Conservation (phyloP, 1,139 yeast species). For the Pichia sp. region DNA sequence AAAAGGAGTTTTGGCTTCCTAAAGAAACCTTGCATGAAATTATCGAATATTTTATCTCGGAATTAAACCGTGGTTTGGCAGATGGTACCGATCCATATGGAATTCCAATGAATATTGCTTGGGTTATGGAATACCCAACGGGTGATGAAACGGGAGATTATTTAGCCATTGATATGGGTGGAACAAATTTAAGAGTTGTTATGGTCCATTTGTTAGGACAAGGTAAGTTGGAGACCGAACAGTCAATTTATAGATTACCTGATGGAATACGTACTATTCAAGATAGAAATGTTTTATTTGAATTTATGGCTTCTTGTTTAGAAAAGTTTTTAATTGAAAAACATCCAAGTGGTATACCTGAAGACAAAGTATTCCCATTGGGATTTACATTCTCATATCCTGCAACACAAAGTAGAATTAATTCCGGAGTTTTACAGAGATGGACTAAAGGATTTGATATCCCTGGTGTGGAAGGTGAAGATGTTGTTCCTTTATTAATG, state of each 20-base stretch:
- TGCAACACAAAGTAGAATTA: constrained; percentile 77
- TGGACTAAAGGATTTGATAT: constrained; percentile 99
- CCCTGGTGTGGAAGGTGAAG: constrained; percentile 88
- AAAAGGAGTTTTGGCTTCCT: constrained; percentile 23
- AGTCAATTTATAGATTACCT: constrained; percentile 78
- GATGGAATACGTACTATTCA: constrained; percentile 69
- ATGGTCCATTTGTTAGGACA: constrained; percentile 78
- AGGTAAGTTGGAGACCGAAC: constrained; percentile 75
- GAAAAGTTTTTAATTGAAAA: constrained; percentile 54
- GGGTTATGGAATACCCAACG: constrained; percentile 85
- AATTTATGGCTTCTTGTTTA: constrained; percentile 81
- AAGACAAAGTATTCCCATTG: constrained; percentile 51
- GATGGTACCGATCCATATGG: constrained; percentile 29
- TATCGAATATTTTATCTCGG: constrained; percentile 26
- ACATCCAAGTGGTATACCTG: constrained; percentile 57
- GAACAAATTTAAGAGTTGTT: constrained; percentile 91
- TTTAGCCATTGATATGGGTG: constrained; percentile 94
- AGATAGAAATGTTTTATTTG: constrained; percentile 71
- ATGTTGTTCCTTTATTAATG: constrained; percentile 89
- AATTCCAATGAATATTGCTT: constrained; percentile 29
- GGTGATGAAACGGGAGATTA: constrained; percentile 89
- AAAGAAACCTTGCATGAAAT: constrained; percentile 22
- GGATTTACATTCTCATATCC: constrained; percentile 98
- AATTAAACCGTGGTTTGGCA: constrained; percentile 27
- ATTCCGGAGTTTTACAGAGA: constrained; percentile 84